These are phyloP conservation scores for Candida nitratophila DNA, from an alignment of 805 yeast species.

Conservation along the genomic window DNA sequence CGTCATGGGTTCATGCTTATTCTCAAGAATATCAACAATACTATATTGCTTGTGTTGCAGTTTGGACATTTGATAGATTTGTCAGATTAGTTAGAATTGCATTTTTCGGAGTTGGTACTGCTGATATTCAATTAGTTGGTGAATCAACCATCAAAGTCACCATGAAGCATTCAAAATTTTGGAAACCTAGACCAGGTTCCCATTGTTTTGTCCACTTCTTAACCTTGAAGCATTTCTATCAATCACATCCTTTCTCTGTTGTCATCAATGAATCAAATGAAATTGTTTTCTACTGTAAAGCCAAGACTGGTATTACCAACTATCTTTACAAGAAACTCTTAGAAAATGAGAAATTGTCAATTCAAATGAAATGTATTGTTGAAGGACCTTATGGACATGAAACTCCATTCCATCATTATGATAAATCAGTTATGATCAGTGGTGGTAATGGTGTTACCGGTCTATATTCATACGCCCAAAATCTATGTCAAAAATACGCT, in stretches of 20 bases:
- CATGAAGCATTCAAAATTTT: constrained; percentile 38
- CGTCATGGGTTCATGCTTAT: constrained; percentile 53
- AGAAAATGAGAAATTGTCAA: constrained; percentile 18
- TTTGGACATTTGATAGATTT: constrained; percentile 50
- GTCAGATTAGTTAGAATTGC: constrained; percentile 34
- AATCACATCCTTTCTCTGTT: constrained; percentile 65
- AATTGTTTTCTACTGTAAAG: constrained; percentile 39
- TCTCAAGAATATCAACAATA: constrained; percentile 24
- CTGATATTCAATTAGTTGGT: constrained; percentile 30
- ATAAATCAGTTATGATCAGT: constrained; percentile 52
- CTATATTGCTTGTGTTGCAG: constrained; percentile 32
- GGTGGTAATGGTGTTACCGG: constrained; percentile 77
- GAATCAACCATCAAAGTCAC: constrained; percentile 41
- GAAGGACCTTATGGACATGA: constrained; percentile 75
- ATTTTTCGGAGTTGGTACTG: constrained; percentile 31
- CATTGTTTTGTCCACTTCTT: constrained; percentile 56
- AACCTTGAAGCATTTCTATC: constrained; percentile 44
- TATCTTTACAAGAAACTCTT: constrained; percentile 26
- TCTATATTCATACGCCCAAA: constrained; percentile 34
- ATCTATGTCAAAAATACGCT: constrained; percentile 16
- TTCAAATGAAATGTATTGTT: constrained; percentile 27
- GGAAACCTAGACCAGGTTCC: constrained; percentile 52
- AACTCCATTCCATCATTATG: constrained; percentile 42
- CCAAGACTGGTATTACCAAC: constrained; percentile 53
- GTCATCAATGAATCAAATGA: constrained; percentile 29